Evolutionary conservation across 768 basidiomycete genomes (phyloP), one percentile per base, ranked within the genome.

Genomic region (Infundibulicybe gibba): DNA sequence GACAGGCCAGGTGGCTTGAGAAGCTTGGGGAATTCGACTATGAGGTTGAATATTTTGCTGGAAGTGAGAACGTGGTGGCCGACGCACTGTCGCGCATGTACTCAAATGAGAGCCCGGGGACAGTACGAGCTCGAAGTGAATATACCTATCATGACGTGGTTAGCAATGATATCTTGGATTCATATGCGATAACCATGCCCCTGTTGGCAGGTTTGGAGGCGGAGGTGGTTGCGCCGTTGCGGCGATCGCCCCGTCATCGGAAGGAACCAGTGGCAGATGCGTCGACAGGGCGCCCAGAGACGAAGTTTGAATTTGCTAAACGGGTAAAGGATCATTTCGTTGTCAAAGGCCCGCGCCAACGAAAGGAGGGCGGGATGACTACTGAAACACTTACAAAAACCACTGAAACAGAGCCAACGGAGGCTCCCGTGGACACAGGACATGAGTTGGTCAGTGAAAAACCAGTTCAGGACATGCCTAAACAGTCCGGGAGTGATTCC

Each of bases 1-100:
- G 50, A 17, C 52, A 54, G 21, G 52, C 52, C 6, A 49, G 41
- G 6, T 54, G 52, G 52, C 12, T 54, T 25, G 53, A 54, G 32
- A 48, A 44, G 20, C 30, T 54, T 10, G 39, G 39, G 15, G 42
- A 54, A 32, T 54, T 51, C 21, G 40, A 54, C 33, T 50, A 41
- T 35, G 43, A 48, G 16, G 32, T 51, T 11, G 15, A 31, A 8
- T 51, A 54, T 17, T 31, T 54, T 3, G 45, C 45, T 3, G 53
- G 53, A n/a, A 15, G 6, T 1, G 33, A 43, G 11, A 54, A 54
- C 20, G 42, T 43, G 10, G 48, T 60, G 1, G 59, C 66, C 0
- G 66, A 73, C 43, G 57, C 67, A 0, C 48, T 72, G 11, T 70
- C 68, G 0, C 53, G 62, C 1, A 21, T 58, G 4, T 56, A 52